Evolutionary conservation across 805 yeast species (phyloP).

Genomic region (Yarrowia yakushimensis): DNA sequence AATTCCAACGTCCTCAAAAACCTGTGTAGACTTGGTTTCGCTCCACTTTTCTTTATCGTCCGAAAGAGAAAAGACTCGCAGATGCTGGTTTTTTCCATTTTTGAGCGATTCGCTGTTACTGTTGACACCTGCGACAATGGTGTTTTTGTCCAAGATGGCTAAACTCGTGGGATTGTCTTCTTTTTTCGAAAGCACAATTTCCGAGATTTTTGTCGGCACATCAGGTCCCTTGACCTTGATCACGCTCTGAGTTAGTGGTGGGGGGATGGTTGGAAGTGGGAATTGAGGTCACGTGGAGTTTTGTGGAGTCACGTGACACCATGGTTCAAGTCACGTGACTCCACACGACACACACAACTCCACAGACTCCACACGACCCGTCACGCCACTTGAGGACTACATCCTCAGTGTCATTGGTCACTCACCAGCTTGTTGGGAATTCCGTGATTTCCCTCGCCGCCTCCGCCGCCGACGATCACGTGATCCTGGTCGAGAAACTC

Average conservation of each 20-base stretch:
- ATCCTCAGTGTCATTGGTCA: too few species aligned
- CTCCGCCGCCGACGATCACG: constrained; percentile 83
- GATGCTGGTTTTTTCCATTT: constrained; percentile 62
- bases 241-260: background rate
- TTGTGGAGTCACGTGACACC: too few species aligned
- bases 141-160: constrained; percentile 47
- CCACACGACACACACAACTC: too few species aligned
- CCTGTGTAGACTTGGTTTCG: constrained; percentile 50
- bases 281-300: too few species aligned
- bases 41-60: constrained; percentile 35
- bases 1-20: constrained; percentile 46
- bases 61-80: constrained; percentile 53
- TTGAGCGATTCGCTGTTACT: constrained; percentile 58
- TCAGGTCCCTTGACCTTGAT: background rate
- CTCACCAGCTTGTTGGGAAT: constrained; percentile 68
- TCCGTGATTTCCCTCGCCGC: constrained; percentile 91
- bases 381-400: too few species aligned
- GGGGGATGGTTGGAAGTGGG: too few species aligned
- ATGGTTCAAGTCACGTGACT: too few species aligned
- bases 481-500: constrained; percentile 59
- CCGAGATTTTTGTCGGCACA: constrained; percentile 2
- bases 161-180: constrained; percentile 90
- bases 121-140: constrained; percentile 68
- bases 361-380: too few species aligned
- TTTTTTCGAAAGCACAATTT: constrained; percentile 31